Evolutionary conservation across 208 protist species (phyloP).

Genomic region (Trypanosoma vivax): DNA sequence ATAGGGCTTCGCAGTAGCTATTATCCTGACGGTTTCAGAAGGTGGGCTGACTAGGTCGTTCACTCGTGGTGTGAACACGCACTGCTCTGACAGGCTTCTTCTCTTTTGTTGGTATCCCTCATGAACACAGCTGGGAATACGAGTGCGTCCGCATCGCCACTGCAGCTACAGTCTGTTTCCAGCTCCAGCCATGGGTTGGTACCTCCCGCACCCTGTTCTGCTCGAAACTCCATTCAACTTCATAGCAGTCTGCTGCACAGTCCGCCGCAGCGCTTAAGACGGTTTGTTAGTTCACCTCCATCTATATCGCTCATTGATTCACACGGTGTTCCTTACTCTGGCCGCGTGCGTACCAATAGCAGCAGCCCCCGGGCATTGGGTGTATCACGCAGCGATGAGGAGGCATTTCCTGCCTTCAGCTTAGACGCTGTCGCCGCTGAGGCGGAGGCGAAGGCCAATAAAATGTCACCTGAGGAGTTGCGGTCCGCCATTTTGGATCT

Average conservation of each 20-base stretch:
- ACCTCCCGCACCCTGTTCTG: neutral
- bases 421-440: conserved; percentile 7
- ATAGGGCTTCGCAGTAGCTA: too few relatives aligned
- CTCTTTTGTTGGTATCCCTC: too few relatives aligned
- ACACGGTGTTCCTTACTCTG: neutral
- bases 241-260: conserved; percentile 12
- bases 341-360: neutral
- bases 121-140: too few relatives aligned
- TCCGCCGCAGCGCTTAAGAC: neutral
- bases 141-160: neutral
- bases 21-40: too few relatives aligned
- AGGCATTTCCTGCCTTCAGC: neutral
- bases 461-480: conserved; percentile 33
- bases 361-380: neutral
- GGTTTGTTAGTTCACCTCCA: neutral
- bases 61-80: too few relatives aligned
- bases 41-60: too few relatives aligned
- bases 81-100: too few relatives aligned
- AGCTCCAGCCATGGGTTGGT: conserved; percentile 7
- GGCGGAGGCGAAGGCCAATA: conserved; percentile 39
- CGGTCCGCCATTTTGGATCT: conserved; percentile 35
- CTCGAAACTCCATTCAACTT: conserved; percentile 3
- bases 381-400: conserved; percentile 3
- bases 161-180: conserved; percentile 3
- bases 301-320: neutral